These are phyloP conservation scores for Huntiella moniliformis DNA, from an alignment of 2,329 filamentous ascomycete genomes.

Conservation along the genomic window DNA sequence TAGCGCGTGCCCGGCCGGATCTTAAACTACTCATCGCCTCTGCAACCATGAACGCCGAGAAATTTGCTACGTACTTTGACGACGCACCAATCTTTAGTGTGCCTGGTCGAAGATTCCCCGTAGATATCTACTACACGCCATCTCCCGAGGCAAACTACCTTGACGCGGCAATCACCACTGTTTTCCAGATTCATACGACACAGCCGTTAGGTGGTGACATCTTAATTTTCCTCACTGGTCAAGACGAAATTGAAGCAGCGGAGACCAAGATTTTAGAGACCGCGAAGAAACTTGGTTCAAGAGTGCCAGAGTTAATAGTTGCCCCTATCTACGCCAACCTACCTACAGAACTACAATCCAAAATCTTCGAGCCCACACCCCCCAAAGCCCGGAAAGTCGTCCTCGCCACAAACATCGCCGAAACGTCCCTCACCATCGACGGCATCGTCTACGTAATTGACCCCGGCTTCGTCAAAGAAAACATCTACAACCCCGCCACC, in stretches of 20 bases:
- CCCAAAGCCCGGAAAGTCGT: constrained; percentile 76
- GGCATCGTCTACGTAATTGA: constrained; percentile 95
- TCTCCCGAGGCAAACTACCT: constrained; percentile 90
- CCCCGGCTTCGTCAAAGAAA: constrained; percentile 87
- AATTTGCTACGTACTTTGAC: constrained; percentile 83
- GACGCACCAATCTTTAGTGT: constrained; percentile 89
- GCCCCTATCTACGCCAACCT: constrained; percentile 90
- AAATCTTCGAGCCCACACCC: constrained; percentile 89
- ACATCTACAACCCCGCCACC: constrained; percentile 75
- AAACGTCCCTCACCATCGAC: constrained; percentile 88
- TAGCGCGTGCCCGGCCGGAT: constrained; percentile 65
- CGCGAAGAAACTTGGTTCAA: constrained; percentile 64
- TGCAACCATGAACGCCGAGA: constrained; percentile 83
- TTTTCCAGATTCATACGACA: constrained; percentile 86
- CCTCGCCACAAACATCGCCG: constrained; percentile 88
- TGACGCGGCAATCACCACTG: constrained; percentile 73
- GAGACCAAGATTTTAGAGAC: constrained; percentile 74
- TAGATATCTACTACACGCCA: constrained; percentile 79
- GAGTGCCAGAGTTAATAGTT: constrained; percentile 72
- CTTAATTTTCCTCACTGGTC: constrained; percentile 81
- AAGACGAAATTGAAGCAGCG: constrained; percentile 86
- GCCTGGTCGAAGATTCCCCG: constrained; percentile 70
- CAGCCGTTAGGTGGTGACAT: constrained; percentile 67
- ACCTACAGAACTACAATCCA: constrained; percentile 73
- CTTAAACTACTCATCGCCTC: constrained; percentile 83